A percentile compares a stretch with the other conserved stretches of the same genome.
phyloP scores from a whole-genome alignment of 2,329 filamentous ascomycete species.

The Fusarium sp. region DNA sequence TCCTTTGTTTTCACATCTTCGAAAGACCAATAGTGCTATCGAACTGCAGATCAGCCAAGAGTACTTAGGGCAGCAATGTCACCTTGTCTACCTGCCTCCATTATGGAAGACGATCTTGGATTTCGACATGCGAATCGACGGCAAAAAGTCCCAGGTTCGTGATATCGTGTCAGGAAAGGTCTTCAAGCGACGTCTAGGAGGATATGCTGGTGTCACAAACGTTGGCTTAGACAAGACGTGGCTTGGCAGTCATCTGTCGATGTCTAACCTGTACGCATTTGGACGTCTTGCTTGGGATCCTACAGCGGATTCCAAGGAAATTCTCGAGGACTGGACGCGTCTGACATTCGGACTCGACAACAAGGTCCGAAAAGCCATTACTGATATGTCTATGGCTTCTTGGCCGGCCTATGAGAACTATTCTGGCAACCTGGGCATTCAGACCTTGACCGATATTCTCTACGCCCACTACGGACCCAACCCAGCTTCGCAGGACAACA shows the following conservation, averaged over 20 bases:
- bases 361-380: conserved; percentile 67
- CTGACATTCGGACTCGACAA: conserved; percentile 70
- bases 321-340: conserved; percentile 74
- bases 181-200: conserved; percentile 66
- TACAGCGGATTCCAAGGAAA: conserved; percentile 49
- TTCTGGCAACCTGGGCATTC: conserved; percentile 74
- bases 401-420: conserved; percentile 80
- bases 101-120: conserved; percentile 75
- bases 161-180: conserved; percentile 70
- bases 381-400: conserved; percentile 72
- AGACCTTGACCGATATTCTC: conserved; percentile 75
- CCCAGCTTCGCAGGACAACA: conserved; percentile 72
- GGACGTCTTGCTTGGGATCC: conserved; percentile 75
- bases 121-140: conserved; percentile 72
- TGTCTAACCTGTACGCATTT: conserved; percentile 78
- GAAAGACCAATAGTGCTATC: conserved; percentile 61
- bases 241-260: conserved; percentile 75
- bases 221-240: conserved; percentile 74
- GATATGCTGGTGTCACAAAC: conserved; percentile 74
- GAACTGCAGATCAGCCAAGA: conserved; percentile 76
- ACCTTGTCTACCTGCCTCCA: conserved; percentile 74
- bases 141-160: conserved; percentile 63
- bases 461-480: conserved; percentile 72
- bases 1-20: conserved; percentile 68
- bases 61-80: conserved; percentile 76